Evolutionary conservation across 2,329 filamentous ascomycete genomes (phyloP), one percentile per base, ranked within the genome.

Genomic region (Fusarium odoratissimum): DNA sequence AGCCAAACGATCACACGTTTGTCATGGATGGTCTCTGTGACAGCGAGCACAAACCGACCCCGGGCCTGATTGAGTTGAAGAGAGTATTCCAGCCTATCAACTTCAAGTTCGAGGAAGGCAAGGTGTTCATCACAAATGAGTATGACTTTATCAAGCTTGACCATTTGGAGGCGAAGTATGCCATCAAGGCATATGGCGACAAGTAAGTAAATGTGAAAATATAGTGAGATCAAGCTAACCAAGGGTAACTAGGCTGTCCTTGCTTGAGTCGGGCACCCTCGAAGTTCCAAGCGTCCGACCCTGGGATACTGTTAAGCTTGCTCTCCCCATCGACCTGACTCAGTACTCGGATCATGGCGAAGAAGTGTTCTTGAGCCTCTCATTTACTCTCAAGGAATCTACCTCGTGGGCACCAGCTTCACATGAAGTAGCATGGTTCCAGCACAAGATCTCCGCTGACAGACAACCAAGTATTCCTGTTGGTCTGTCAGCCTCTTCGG

Each of bases 21-120:
- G 64, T 67, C 5, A 67, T 67, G 64, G 64, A 67, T 46, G 64
- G 64, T 0, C 40, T 67, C 2, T 66, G 55, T 3, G 28, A 67
- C 6, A 67, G 62, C n/a, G 62, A 67, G 8, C 64, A 67, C 9
- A 51, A 67, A 6, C 64, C 64, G 2, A 67, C 64, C 0, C 62
- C 64, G 0, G 64, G 64, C 1, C 9, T 67, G 1, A 25, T n/a
- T 19, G 64, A 67, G 21, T 8, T 67, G 21, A 67, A 67, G 31
- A 60, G 37, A 4, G 62, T 67, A 2, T 67, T 67, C 16, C 64
- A 67, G 14, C 64, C 64, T 1, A 41, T 67, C 4, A 52, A 30
- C 17, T 60, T 67, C 7, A 37, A 60, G 9, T 33, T 12, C 1
- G 14, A 52, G 5, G 30, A 16, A 8, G 45, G 45, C 1, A 60